Conservation (phyloP, 1,284 basidiomycete genomes). For the Boletus chippewaensis region DNA sequence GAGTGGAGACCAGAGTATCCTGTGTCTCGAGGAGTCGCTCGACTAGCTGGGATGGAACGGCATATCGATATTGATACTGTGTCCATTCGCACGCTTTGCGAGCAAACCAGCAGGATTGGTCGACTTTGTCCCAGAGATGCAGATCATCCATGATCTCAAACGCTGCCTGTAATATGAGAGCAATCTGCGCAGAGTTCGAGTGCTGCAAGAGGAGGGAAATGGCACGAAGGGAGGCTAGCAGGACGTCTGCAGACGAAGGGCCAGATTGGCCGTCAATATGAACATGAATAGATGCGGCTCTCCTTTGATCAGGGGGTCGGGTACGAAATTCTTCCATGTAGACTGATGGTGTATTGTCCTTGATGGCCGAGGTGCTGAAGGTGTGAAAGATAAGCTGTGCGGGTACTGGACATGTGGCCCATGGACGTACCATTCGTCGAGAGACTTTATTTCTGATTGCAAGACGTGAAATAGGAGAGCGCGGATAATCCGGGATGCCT, state of each 20-base stretch:
- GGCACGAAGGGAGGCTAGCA: slow-evolving; percentile 66
- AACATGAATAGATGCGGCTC: slow-evolving; percentile 80
- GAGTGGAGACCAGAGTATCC: slow-evolving; percentile 47
- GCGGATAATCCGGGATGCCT: slow-evolving; percentile 67
- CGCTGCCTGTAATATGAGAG: slow-evolving; percentile 63
- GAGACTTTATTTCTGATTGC: slow-evolving; percentile 50
- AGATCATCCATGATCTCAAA: slow-evolving; percentile 60
- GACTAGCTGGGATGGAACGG: slow-evolving; percentile 79
- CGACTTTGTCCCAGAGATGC: slow-evolving; percentile 64
- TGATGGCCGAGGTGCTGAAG: slow-evolving; percentile 51
- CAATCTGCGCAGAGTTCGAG: slow-evolving; percentile 73
- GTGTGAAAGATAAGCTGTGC: not conserved
- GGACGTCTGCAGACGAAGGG: slow-evolving; percentile 69
- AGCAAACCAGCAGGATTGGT: slow-evolving; percentile 81
- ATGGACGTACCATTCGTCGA: slow-evolving; percentile 58
- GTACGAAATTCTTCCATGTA: slow-evolving; percentile 78
- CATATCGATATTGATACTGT: slow-evolving; percentile 88
- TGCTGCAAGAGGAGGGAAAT: slow-evolving; percentile 71
- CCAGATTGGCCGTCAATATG: slow-evolving; percentile 87
- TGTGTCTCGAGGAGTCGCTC: slow-evolving; percentile 72
- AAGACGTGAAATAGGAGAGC: slow-evolving; percentile 71
- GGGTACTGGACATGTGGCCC: not conserved
- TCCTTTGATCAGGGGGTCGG: slow-evolving; percentile 67
- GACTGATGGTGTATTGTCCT: slow-evolving; percentile 63
- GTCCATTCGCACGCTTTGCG: slow-evolving; percentile 76